Evolutionary conservation across 352 stramenopile genomes (phyloP), one percentile per base, ranked within the genome.

Genomic region (Phytophthora niederhauseri): DNA sequence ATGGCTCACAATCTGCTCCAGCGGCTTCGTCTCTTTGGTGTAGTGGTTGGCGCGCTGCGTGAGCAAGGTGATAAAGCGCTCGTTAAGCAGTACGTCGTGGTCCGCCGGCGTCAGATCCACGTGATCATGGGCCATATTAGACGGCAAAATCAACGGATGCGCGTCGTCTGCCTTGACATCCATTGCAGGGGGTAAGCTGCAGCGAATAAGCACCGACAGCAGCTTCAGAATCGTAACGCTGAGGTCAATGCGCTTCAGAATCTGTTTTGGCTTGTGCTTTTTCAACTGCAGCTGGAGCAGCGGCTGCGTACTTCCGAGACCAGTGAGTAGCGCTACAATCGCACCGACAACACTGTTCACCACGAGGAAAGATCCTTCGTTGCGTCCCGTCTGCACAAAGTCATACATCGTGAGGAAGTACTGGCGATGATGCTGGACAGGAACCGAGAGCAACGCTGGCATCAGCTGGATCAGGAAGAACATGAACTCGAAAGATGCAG

Each of bases 291-390:
- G 57, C 41, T 87, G 78, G 3, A 95, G 75, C 34, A 95, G 45
- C 11, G 81, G 83, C 56, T 93, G 87, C 0, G 83, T 84, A 12
- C 61, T 68, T 22, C 74, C 82, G 2, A 92, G 50, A 0, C 86
- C 88, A 3, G 82, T 93, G 26, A 93, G 70, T 4, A 95, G 66
- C 14, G 77, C 74, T 6, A 91, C 86, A 51, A 95, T 85, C 2
- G 86, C 83, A 51, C 88, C 88, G 12, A 94, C 84, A 15, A 94
- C 88, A 22, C 86, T 91, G 50, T 95, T 94, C 11, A 93, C 84
- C 19, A 94, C 84, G 24, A 92, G 76, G 54, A 95, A 95, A 8
- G 78, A 86, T 48, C 84, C 85, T 81, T 95, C 88, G 61, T 94
- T 93, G 30, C 87, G 75, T n/a, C 86, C 88, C 4, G 82, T 88